Conservation (phyloP, 2,329 filamentous ascomycete genomes). For the Cryphonectria radicalis region DNA sequence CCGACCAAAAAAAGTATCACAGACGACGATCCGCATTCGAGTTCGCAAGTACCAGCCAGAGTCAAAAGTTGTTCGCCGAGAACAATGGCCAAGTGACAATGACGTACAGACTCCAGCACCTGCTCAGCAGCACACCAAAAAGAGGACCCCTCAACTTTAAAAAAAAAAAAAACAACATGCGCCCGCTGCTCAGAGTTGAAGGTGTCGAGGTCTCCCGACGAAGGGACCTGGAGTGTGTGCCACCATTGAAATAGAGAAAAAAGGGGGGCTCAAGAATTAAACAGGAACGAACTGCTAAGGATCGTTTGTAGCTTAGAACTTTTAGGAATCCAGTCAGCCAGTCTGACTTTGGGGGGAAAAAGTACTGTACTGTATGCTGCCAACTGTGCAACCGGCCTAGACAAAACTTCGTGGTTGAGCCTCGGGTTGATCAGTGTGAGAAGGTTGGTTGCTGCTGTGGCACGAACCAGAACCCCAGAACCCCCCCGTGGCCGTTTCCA, state of each 20-base stretch:
- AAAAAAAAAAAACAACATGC: not conserved
- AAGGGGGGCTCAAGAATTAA: not conserved
- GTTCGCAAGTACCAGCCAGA: not conserved
- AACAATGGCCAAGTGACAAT: conserved; percentile 6
- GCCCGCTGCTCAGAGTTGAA: not conserved
- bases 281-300: not conserved
- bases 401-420: conserved; percentile 10
- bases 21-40: not conserved
- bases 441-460: not conserved
- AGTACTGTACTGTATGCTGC: not conserved
- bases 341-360: not conserved
- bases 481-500: not conserved
- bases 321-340: not conserved
- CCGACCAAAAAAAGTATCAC: not conserved
- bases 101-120: conserved; percentile 7
- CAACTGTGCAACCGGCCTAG: not conserved
- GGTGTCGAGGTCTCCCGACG: conserved; percentile 12
- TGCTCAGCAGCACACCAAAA: not conserved
- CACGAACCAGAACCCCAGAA: not conserved
- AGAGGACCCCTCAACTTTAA: not conserved
- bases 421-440: conserved; percentile 4
- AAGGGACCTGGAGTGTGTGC: not conserved
- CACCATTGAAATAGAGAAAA: not conserved
- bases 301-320: not conserved
- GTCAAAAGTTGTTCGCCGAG: not conserved